Evolutionary conservation across 495 filamentous ascomycete species (phyloP), one percentile per base, ranked within the genome.

Genomic region (Lasiosphaeria ovina): DNA sequence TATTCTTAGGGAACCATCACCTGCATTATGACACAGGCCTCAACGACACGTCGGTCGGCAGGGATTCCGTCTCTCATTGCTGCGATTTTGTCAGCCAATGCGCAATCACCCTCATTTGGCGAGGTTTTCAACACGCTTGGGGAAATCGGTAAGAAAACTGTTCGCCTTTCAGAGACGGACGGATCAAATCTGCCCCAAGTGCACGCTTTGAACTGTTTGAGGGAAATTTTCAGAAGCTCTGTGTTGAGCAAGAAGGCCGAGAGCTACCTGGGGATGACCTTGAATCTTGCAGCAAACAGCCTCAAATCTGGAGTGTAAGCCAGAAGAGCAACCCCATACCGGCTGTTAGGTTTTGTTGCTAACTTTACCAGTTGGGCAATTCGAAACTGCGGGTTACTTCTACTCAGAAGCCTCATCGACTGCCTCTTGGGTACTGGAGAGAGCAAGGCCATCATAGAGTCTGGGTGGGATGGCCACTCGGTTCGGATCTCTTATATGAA

Each of bases 181-280:
- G 75, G 83, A 10, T 82, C 85, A 6, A 85, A 89, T 48, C 72
- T 98, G 12, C 88, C 92, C 12, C 94, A 97, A 74, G 94, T 98
- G 2, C 94, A 98, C 67, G 91, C 93, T 0, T 79, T 97, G 62
- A 98, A 98, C 63, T 96, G 88, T 62, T 73, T 98, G 49, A 91
- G 93, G 68, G 89, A 92, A 56, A 86, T 94, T 6, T 94, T 97
- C 69, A 89, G 84, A 38, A 91, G 88, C 65, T 87, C 89, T 5
- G 83, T 83, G 24, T 78, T 97, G 11, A 86, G 72, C 65, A 78
- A 75, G 48, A 69, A 68, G 51, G 85, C 88, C 0, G 89, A 93
- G 60, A 73, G 70, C 1, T 86, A 90, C 62, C 80, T 98, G 33
- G 87, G 89, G 55, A 70, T 82, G n/a, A 83, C 83, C 9, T 75